These are phyloP conservation scores for Solanum chilense DNA, from an alignment of 257 asterid species.

Conservation along the genomic window DNA sequence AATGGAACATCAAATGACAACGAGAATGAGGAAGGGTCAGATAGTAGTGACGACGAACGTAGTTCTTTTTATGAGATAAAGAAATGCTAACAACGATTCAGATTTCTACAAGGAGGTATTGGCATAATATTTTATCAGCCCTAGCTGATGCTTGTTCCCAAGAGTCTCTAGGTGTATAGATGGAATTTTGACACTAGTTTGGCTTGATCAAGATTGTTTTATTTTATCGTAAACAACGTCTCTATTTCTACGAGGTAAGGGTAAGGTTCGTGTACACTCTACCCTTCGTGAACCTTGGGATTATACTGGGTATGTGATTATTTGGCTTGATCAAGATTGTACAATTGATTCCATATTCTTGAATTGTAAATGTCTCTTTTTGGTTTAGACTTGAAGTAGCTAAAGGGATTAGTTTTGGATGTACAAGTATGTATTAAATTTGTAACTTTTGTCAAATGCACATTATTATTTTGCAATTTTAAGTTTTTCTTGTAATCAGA, in stretches of 20 bases:
- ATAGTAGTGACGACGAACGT: constrained; percentile 8
- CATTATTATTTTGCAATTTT: neutral
- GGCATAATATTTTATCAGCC: neutral
- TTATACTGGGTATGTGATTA: neutral
- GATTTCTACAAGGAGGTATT: neutral
- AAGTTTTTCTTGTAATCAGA: neutral
- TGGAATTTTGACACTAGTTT: neutral
- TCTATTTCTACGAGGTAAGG: neutral
- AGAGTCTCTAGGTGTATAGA: neutral
- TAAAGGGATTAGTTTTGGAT: neutral
- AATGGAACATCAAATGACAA: constrained; percentile 27
- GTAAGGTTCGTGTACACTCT: neutral
- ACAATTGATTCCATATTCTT: neutral
- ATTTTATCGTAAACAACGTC: neutral
- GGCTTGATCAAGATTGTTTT: neutral
- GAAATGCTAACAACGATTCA: constrained; percentile 10
- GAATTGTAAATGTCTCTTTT: neutral
- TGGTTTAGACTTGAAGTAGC: neutral
- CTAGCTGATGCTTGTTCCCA: neutral
- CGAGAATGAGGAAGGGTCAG: constrained; percentile 18
- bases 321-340: neutral
- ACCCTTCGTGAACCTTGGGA: neutral
- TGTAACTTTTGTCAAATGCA: neutral
- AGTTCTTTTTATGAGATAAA: constrained; percentile 1
- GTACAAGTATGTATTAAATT: neutral